A percentile compares a stretch with the other conserved stretches of the same genome.
Conservation (phyloP, 345 rosid genomes). For the Trapa incisa region DNA sequence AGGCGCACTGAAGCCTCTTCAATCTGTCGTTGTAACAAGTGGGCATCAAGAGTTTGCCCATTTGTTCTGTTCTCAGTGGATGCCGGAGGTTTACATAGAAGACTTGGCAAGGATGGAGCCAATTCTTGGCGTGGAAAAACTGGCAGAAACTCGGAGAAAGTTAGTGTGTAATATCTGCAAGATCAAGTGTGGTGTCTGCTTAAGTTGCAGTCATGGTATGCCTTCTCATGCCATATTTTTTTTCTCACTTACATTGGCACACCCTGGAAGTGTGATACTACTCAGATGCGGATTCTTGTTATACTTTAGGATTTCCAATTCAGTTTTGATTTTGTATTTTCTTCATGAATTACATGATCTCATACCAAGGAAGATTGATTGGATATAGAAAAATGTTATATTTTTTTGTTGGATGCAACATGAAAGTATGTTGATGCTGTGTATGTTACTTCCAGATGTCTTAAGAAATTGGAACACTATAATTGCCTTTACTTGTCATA, state of each 20-base stretch:
- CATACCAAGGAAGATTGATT: not conserved
- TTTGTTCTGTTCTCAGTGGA: slow-evolving; percentile 78
- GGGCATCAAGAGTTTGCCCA: slow-evolving; percentile 52
- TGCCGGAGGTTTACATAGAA: slow-evolving; percentile 71
- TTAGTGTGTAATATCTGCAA: slow-evolving; percentile 74
- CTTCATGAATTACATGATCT: not conserved
- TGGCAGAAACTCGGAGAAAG: slow-evolving; percentile 55
- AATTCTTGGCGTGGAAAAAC: slow-evolving; percentile 42
- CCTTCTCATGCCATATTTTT: slow-evolving; percentile 11
- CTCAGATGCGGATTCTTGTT: not conserved
- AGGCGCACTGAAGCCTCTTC: slow-evolving; percentile 71
- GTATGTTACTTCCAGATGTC: no score
- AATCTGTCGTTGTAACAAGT: slow-evolving; percentile 18
- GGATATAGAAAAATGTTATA: not conserved
- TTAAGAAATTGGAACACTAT: no score
- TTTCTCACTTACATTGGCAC: slow-evolving; percentile 12
- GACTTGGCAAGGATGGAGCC: slow-evolving; percentile 72
- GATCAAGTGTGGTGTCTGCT: slow-evolving; percentile 72
- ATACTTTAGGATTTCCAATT: not conserved
- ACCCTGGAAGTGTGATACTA: not conserved
- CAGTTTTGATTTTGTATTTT: not conserved
- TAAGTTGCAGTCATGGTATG: slow-evolving; percentile 98
- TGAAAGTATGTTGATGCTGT: no score
- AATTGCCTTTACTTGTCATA: no score
- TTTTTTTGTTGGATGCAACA: not conserved